Percentiles rank a stretch among this genome's conserved stretches.
phyloP scores from a whole-genome alignment of 371 early-diverging fungal genomes.

The Parasitella parasitica region DNA sequence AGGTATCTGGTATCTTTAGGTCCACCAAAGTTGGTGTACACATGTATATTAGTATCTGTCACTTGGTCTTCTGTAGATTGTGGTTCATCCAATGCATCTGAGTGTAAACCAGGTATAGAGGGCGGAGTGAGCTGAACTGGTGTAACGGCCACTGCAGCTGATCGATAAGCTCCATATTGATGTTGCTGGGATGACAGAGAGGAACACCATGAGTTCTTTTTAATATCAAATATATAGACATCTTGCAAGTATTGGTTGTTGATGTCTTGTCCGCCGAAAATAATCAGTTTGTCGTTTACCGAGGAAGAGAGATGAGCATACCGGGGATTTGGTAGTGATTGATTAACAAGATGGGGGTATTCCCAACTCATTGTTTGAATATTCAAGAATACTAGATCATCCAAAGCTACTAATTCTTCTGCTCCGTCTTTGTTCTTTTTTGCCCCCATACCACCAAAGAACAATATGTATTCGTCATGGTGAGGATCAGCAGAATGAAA shows the following conservation, averaged over 20 bases:
- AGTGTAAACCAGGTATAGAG: constrained; percentile 18
- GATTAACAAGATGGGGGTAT: constrained; percentile 20
- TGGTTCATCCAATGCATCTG: constrained; percentile 9
- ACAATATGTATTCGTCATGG: constrained; percentile 34
- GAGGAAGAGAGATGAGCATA: constrained; percentile 69
- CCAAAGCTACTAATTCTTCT: constrained; percentile 34
- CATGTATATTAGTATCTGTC: constrained; percentile 35
- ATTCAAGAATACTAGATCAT: constrained; percentile 61
- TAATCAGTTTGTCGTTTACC: constrained; percentile 50
- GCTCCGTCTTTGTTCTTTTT: background rate
- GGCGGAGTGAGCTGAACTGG: constrained; percentile 29
- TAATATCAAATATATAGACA: constrained; percentile 62
- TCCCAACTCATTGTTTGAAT: constrained; percentile 43
- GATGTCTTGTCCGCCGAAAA: constrained; percentile 75
- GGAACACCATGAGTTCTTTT: constrained; percentile 52
- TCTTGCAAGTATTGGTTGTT: constrained; percentile 66
- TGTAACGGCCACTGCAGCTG: constrained; percentile 55
- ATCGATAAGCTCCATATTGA: constrained; percentile 72
- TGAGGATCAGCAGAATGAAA: constrained; percentile 67
- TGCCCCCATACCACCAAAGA: constrained; percentile 61
- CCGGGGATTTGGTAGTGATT: constrained; percentile 50
- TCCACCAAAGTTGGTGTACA: constrained; percentile 73
- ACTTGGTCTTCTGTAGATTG: background rate
- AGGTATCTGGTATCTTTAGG: constrained; percentile 61
- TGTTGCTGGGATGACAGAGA: constrained; percentile 53